These are phyloP conservation scores for Citrus mangshanensis DNA, from an alignment of 345 rosid species.

Conservation along the genomic window DNA sequence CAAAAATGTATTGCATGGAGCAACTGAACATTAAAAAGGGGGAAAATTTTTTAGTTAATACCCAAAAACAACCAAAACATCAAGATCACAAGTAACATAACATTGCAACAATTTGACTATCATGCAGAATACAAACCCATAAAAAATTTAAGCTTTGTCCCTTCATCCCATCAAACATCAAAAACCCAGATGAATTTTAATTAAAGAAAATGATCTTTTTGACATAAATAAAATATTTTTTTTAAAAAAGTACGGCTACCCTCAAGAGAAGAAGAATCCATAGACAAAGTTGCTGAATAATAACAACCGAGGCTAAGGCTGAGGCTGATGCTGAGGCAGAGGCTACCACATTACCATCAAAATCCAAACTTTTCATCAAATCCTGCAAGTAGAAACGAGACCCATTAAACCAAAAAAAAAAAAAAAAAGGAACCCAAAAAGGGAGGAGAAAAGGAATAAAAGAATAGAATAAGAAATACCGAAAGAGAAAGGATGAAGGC, in stretches of 20 bases:
- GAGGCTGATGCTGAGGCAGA: conserved; percentile 1
- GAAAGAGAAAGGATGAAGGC: conserved; percentile 10
- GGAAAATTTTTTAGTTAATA: background rate
- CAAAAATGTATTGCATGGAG: background rate
- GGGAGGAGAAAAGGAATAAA: background rate
- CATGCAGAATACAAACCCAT: conserved; percentile 4
- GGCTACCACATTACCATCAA: conserved; percentile 44
- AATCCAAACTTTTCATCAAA: conserved; percentile 20
- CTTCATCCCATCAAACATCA: background rate
- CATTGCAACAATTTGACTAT: background rate
- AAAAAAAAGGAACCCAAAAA: background rate
- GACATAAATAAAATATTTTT: background rate
- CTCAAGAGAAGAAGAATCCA: conserved; percentile 36
- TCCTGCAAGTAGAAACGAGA: conserved; percentile 25
- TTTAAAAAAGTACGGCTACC: background rate
- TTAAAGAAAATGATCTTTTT: background rate
- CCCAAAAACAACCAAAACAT: conserved; percentile 10
- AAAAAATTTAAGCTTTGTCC: conserved; percentile 21
- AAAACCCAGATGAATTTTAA: conserved; percentile 2
- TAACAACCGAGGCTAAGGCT: conserved; percentile 1
- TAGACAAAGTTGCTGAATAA: conserved; percentile 17
- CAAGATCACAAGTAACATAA: background rate
- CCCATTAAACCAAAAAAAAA: background rate
- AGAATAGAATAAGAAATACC: conserved; percentile 22
- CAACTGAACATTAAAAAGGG: background rate